These are phyloP conservation scores for Boletus reticuloceps DNA, from an alignment of 768 basidiomycete genomes.

Conservation along the genomic window DNA sequence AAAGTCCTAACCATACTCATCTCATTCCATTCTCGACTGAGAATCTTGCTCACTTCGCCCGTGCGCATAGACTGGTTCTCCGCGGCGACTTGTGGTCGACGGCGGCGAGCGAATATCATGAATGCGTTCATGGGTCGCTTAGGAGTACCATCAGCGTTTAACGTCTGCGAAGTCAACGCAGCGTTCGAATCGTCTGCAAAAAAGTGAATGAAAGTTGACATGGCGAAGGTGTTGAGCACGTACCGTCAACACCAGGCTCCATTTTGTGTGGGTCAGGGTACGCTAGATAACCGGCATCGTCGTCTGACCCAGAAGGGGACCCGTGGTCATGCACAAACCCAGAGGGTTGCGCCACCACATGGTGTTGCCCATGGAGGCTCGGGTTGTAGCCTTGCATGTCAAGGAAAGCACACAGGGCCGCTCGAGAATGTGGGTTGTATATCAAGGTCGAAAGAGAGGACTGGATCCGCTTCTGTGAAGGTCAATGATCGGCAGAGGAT, in stretches of 20 bases:
- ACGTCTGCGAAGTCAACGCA: constrained; percentile 69
- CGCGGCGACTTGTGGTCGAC: constrained; percentile 81
- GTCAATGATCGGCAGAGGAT: constrained; percentile 28
- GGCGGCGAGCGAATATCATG: constrained; percentile 86
- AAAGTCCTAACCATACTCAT: constrained; percentile 63
- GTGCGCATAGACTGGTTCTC: constrained; percentile 89
- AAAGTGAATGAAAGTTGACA: constrained; percentile 12
- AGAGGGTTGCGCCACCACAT: constrained; percentile 26
- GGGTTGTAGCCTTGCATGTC: constrained; percentile 31
- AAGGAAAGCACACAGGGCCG: constrained; percentile 8
- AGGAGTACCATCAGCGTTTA: constrained; percentile 85
- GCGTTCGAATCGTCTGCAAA: constrained; percentile 38
- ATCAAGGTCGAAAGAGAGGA: constrained; percentile 9
- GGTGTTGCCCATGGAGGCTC: constrained; percentile 21
- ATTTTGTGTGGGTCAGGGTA: constrained; percentile 38
- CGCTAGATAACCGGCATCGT: constrained; percentile 37
- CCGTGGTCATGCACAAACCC: constrained; percentile 41
- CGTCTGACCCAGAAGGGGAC: constrained; percentile 58
- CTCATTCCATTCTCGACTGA: constrained; percentile 81
- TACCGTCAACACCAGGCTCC: constrained; percentile 49
- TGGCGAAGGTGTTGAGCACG: constrained; percentile 10
- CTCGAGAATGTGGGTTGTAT: background rate
- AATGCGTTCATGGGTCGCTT: constrained; percentile 93
- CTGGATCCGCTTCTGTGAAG: constrained; percentile 12
- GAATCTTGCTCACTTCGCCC: constrained; percentile 85